Base-by-base conservation (phyloP, 306 rosid genomes). In the Quercus dentata region DNA sequence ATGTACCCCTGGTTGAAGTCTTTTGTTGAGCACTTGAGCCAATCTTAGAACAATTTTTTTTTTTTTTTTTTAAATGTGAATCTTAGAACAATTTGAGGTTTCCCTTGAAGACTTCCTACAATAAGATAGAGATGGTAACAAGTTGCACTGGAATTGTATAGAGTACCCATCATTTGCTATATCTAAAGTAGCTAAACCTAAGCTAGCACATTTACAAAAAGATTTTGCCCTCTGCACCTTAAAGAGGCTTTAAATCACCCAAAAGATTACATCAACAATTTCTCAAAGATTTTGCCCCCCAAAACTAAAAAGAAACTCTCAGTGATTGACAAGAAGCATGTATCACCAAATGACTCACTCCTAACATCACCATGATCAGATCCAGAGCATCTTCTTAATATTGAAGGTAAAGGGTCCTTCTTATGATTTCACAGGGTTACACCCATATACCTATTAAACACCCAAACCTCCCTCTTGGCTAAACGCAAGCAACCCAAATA, bases 401-500 rank as follows among this genome's bases (percentile, higher is more conserved):
- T 69, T 30, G 19, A 58, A 18, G 25, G 69, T 21, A 19, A 58
- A 13, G 25, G 72, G 89, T 38, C 69, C 64, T 38, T 81, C 73
- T 41, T 41, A 56, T 85, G 87, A 12, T 52, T 77, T 56, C 82
- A 21, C 80, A 82, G 71, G 85, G 87, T 72, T 79, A 68, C 25
- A 73, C 25, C 56, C 52, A 35, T 69, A 76, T 13, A 21, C 64
- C 87, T 71, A 46, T 44, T 52, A 61, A 5, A 57, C 77, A 77
- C 54, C 76, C 49, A 56, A 78, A 55, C 9, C 52, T 61, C 2
- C 15, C 54, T 56, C 33, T 62, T 62, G 21, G 6, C 10, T n/a
- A 55, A 70, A 49, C 14, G 54, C 54, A 21, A 63, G 38, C 31
- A 54, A 65, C 49, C 41, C 72, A 61, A 77, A 59, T 20, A 20